Percentiles rank a stretch among this genome's conserved stretches.
phyloP scores from a whole-genome alignment of 164 flowering plant species.

The Aristolochia contorta region DNA sequence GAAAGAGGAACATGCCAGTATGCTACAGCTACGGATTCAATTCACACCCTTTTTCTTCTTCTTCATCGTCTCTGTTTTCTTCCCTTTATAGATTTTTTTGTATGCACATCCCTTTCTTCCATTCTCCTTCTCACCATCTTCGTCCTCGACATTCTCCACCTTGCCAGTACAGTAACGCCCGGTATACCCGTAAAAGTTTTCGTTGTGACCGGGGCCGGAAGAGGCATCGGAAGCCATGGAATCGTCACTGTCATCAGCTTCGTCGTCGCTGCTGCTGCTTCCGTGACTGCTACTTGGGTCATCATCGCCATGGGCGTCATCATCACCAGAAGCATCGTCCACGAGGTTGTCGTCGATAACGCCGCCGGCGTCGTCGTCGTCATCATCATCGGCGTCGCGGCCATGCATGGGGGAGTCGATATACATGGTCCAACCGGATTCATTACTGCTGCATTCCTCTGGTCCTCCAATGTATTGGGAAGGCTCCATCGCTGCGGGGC shows the following conservation, averaged over 20 bases:
- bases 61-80: neutral
- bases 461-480: conserved; percentile 23
- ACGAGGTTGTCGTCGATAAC: conserved; percentile 18
- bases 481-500: conserved; percentile 29
- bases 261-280: neutral
- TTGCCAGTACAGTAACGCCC: too few relatives aligned
- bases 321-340: conserved; percentile 11
- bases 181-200: conserved; percentile 1
- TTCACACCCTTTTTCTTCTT: neutral
- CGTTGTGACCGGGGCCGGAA: conserved; percentile 45
- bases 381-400: conserved; percentile 14
- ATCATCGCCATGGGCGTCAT: conserved; percentile 8
- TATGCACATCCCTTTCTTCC: conserved; percentile 8
- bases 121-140: conserved; percentile 2
- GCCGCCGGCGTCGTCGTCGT: too few relatives aligned
- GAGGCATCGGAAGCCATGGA: conserved; percentile 89
- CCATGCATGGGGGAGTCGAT: conserved; percentile 48
- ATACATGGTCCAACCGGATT: conserved; percentile 90
- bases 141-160: neutral
- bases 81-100: neutral
- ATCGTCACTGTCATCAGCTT: conserved; percentile 48
- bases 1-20: too few relatives aligned
- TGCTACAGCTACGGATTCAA: neutral
- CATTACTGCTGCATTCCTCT: conserved; percentile 45
- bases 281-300: neutral